Conservation (phyloP, 805 yeast species). For the Starmerella sirachaensis region DNA sequence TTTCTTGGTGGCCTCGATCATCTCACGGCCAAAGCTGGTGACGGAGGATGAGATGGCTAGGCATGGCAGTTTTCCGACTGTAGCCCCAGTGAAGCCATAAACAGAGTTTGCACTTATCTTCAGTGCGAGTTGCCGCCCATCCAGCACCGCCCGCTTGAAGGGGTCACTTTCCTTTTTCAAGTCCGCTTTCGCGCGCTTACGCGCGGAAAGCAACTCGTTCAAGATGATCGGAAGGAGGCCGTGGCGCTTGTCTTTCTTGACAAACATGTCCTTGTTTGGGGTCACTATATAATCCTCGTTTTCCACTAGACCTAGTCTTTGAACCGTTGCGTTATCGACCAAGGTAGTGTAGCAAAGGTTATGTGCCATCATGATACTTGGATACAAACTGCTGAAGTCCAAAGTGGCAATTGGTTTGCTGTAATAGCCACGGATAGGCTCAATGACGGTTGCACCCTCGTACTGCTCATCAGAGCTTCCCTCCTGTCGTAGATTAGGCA, state of each 20-base stretch:
- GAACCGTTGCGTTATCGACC: constrained; percentile 54
- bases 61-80: constrained; percentile 94
- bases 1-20: constrained; percentile 85
- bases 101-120: constrained; percentile 97
- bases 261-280: constrained; percentile 88
- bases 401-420: constrained; percentile 95
- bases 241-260: constrained; percentile 51
- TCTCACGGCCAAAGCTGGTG: constrained; percentile 89
- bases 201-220: constrained; percentile 75
- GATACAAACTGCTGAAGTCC: constrained; percentile 95
- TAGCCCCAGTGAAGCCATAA: constrained; percentile 98
- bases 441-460: constrained; percentile 99
- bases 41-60: constrained; percentile 90
- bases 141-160: constrained; percentile 80
- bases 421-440: constrained; percentile 89
- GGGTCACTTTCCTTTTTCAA: constrained; percentile 90
- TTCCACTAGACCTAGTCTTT: constrained; percentile 43
- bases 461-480: constrained; percentile 81
- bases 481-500: constrained; percentile 75
- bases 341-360: constrained; percentile 91
- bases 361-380: constrained; percentile 98
- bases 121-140: constrained; percentile 93
- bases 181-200: constrained; percentile 86
- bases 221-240: constrained; percentile 90
- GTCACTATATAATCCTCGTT: constrained; percentile 72